Evolutionary conservation across 2,329 filamentous ascomycete genomes (phyloP), one percentile per base, ranked within the genome.

Genomic region (Venturia asperata): DNA sequence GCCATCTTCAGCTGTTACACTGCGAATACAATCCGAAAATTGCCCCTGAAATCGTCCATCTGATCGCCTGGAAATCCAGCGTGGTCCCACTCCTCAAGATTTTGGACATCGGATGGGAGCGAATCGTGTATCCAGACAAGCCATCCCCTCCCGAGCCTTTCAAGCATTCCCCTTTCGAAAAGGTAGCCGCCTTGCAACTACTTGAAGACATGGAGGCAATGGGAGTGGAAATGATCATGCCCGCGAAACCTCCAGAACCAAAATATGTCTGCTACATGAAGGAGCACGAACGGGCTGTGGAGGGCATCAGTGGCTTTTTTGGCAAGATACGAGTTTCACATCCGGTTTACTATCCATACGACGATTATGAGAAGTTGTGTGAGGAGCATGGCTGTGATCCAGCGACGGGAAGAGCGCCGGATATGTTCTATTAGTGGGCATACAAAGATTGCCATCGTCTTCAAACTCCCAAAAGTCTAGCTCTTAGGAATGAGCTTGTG

Each of bases 151-250:
- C 52, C 7, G 52, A n/a, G 30, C 52, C 52, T 19, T 37, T 34
- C 52, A 56, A 56, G 34, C n/a, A 37, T 56, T 37, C 52, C 2
- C 27, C 27, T 1, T 56, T 56, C 13, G 52, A 56, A 37, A 56
- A 21, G 13, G 52, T 9, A 37, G 52, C 52, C 30, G 52, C 52
- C 15, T 37, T 56, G 10, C 52, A 56, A 15, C n/a, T 56, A n/a
- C 52, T 56, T 13, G 27, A 56, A 27, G 52, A 56, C 15, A 56
- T 56, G 52, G 52, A 56, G 52, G 52, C 52, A 37, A 27, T 56
- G 52, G 52, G 52, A 17, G 52, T 56, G 15, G 52, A 56, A 37
- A 56, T 56, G 52, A 37, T 56, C 52, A 56, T 56, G 52, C 52
- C 52, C 30, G 27, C 27, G 1, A 56, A 56, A 15, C 52, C 52